These are phyloP conservation scores for Picea glauca DNA, from an alignment of 75 land plant genomes.

Conservation along the genomic window DNA sequence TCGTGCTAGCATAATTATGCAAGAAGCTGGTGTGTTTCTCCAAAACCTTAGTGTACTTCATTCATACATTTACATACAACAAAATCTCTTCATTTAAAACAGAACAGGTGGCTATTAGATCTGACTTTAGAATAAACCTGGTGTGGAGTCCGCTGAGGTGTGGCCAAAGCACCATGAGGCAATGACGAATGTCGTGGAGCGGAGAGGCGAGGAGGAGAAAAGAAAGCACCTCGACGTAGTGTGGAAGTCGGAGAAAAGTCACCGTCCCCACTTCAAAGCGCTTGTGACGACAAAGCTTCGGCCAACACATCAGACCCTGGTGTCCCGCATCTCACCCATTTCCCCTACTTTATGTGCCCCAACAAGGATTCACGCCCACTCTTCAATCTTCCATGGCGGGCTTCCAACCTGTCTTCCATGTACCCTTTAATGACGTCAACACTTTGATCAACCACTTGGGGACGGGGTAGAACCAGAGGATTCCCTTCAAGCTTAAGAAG, in stretches of 20 bases:
- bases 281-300: too few species aligned
- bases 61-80: too few species aligned
- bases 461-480: constrained; percentile 65
- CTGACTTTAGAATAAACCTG: too few species aligned
- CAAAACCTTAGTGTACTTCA: too few species aligned
- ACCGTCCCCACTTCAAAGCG: too few species aligned
- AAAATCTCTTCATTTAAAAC: too few species aligned
- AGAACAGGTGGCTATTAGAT: too few species aligned
- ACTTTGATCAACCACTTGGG: constrained; percentile 60
- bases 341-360: not conserved
- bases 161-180: not conserved
- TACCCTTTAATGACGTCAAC: constrained; percentile 47
- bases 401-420: constrained; percentile 20
- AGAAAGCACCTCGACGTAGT: not conserved
- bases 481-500: constrained; percentile 70
- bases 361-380: not conserved
- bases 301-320: too few species aligned
- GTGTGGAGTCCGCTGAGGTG: not conserved
- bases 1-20: too few species aligned
- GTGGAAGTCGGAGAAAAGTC: too few species aligned
- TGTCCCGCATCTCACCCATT: not conserved
- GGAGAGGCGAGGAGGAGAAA: not conserved
- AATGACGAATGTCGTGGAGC: not conserved
- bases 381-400: not conserved
- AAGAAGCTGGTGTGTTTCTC: too few species aligned